Evolutionary conservation across 306 rosid species (phyloP).

Genomic region (Aeschynomene evenia): DNA sequence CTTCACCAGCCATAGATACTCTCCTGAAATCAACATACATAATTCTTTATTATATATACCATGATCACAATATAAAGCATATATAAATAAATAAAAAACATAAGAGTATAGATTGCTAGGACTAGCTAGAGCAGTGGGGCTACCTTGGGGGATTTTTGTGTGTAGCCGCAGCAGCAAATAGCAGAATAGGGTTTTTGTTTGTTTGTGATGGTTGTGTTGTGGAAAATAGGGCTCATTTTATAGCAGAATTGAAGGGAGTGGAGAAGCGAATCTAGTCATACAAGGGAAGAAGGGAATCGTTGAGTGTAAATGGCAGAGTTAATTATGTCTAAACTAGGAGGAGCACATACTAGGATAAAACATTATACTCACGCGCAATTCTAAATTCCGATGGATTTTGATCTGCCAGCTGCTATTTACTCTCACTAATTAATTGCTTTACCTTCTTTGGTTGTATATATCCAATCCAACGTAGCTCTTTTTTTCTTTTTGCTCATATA

Average conservation of each 20-base stretch:
- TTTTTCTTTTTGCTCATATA: not conserved
- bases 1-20: too few species aligned
- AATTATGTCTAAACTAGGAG: not conserved
- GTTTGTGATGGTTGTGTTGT: not conserved
- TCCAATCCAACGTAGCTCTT: not conserved
- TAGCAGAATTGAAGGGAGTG: constrained; percentile 1
- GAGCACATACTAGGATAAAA: not conserved
- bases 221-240: not conserved
- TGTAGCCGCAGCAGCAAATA: not conserved
- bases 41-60: too few species aligned
- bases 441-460: not conserved
- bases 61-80: too few species aligned
- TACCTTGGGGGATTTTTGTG: not conserved
- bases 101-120: too few species aligned
- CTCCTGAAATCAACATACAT: too few species aligned
- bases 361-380: not conserved
- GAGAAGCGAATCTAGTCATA: not conserved
- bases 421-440: not conserved
- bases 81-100: too few species aligned
- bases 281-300: not conserved
- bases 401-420: not conserved
- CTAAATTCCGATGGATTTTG: not conserved
- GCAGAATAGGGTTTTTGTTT: not conserved
- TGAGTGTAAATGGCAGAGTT: constrained; percentile 1
- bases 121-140: too few species aligned